Percentiles rank a stretch among this genome's conserved stretches.
Evolutionary conservation across 768 basidiomycete genomes (phyloP).

Genomic region (Mycena alexandri): DNA sequence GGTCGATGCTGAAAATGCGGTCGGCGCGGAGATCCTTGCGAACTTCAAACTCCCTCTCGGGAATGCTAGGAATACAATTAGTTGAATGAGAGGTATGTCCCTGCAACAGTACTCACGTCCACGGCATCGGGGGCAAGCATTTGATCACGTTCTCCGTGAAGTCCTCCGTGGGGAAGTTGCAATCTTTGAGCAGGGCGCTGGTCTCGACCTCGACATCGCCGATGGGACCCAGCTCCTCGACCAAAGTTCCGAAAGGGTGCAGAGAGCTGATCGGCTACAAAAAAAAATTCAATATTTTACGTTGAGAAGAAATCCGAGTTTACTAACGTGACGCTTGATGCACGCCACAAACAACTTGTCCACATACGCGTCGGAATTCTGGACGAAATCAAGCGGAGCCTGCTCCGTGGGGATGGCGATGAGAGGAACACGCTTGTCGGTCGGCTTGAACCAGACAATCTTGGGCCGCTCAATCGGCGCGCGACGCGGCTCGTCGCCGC

Average conservation of each 20-base stretch:
- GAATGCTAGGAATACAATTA: slow-evolving; percentile 65
- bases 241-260: slow-evolving; percentile 98
- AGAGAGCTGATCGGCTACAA: slow-evolving; percentile 90
- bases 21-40: slow-evolving; percentile 90
- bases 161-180: slow-evolving; percentile 98
- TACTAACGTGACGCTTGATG: slow-evolving; percentile 95
- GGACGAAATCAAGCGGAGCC: slow-evolving; percentile 95
- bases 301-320: slow-evolving; percentile 23
- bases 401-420: slow-evolving; percentile 99
- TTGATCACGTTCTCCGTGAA: slow-evolving; percentile 96
- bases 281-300: slow-evolving; percentile 32
- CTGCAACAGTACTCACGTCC: slow-evolving; percentile 71
- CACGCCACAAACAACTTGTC: slow-evolving; percentile 96
- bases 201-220: slow-evolving; percentile 99
- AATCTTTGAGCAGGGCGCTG: slow-evolving; percentile 96
- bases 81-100: slow-evolving; percentile 29
- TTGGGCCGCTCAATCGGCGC: slow-evolving; percentile 91
- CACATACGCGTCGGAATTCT: slow-evolving; percentile 91
- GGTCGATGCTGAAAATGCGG: slow-evolving; percentile 95
- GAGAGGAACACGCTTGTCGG: slow-evolving; percentile 97
- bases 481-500: slow-evolving; percentile 85
- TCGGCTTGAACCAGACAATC: slow-evolving; percentile 99
- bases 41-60: slow-evolving; percentile 88
- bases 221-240: slow-evolving; percentile 97
- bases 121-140: slow-evolving; percentile 95